phyloP scores from a whole-genome alignment of 345 rosid species.

The Psidium friedrichsthalianum region DNA sequence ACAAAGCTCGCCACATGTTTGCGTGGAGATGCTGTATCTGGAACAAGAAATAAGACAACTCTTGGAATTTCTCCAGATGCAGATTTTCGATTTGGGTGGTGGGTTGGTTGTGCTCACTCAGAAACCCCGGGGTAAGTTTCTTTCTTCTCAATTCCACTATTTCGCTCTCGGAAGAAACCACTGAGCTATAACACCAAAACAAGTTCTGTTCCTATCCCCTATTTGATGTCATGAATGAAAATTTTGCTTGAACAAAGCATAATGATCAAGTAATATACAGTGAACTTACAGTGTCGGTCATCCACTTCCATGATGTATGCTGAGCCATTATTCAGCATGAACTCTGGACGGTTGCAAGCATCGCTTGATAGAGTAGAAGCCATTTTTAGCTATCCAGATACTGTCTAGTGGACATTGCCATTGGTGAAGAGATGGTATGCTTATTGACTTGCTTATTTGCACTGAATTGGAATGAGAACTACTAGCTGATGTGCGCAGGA shows the following conservation, averaged over 20 bases:
- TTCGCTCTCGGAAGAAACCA: neutral
- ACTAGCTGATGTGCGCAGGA: neutral
- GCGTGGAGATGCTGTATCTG: too few species aligned
- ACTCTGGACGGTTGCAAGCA: neutral
- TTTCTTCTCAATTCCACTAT: neutral
- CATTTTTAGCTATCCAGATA: neutral
- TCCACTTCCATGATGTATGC: too few species aligned
- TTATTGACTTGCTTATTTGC: neutral
- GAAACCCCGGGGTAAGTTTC: slow-evolving; percentile 63
- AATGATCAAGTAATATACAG: neutral
- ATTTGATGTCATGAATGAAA: neutral
- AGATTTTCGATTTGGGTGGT: slow-evolving; percentile 77
- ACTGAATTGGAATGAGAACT: neutral
- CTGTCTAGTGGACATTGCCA: neutral
- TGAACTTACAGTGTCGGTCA: neutral
- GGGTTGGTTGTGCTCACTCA: slow-evolving; percentile 75
- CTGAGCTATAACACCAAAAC: neutral
- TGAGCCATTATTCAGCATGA: neutral
- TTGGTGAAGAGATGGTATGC: neutral
- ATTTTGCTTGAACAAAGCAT: neutral
- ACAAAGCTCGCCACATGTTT: too few species aligned
- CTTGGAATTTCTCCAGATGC: too few species aligned
- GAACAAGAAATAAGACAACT: too few species aligned
- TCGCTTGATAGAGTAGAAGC: neutral
- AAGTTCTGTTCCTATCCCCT: neutral